Conservation (phyloP, 495 filamentous ascomycete species). For the Penicillium egyptiacum region DNA sequence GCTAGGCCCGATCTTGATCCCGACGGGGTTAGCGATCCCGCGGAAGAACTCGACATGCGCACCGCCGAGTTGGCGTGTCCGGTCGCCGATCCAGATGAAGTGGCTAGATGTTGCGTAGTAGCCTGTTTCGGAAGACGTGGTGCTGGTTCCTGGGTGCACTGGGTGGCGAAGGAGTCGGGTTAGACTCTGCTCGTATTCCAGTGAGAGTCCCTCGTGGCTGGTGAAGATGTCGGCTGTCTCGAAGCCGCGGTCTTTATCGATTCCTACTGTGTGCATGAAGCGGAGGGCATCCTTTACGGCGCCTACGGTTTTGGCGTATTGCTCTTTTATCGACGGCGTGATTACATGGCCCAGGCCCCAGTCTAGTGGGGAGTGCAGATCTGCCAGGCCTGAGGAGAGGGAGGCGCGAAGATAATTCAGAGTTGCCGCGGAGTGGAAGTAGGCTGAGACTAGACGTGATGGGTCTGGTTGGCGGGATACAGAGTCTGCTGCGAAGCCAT, state of each 20-base stretch:
- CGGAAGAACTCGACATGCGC: constrained; percentile 98
- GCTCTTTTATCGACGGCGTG: constrained; percentile 74
- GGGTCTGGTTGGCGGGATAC: constrained; percentile 78
- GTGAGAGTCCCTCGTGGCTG: constrained; percentile 88
- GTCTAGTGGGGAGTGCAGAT: constrained; percentile 89
- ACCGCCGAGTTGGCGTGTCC: constrained; percentile 86
- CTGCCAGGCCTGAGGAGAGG: constrained; percentile 83
- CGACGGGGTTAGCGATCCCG: constrained; percentile 91
- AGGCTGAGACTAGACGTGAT: constrained; percentile 79
- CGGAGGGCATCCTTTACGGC: constrained; percentile 87
- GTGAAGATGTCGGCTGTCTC: constrained; percentile 95
- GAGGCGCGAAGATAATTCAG: constrained; percentile 88
- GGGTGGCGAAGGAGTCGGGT: constrained; percentile 71
- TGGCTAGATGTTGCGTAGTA: constrained; percentile 93
- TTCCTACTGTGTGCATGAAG: constrained; percentile 94
- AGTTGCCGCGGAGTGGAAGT: constrained; percentile 92
- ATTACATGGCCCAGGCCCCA: constrained; percentile 95
- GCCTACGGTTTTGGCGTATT: constrained; percentile 78
- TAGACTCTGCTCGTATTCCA: constrained; percentile 90
- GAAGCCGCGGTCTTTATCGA: constrained; percentile 77
- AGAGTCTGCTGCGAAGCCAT: constrained; percentile 66
- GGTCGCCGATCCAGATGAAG: constrained; percentile 98
- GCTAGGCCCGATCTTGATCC: constrained; percentile 90
- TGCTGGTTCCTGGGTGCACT: constrained; percentile 13
- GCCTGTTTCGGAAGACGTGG: constrained; percentile 27